Evolutionary conservation across 1,139 yeast species (phyloP).

Genomic region (Magnusiomyces paraingens): DNA sequence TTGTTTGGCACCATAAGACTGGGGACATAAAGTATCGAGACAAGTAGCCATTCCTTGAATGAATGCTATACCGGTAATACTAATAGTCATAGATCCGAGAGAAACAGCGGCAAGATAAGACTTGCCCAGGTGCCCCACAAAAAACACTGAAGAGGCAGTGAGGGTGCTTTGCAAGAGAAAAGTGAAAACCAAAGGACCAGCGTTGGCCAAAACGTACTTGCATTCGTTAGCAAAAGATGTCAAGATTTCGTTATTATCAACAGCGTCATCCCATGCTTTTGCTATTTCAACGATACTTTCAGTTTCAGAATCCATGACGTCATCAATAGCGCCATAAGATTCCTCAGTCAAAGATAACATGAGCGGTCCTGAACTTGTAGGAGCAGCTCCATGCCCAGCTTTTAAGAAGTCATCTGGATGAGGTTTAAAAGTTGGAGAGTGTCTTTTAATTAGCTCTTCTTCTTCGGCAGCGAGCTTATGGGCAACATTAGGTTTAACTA

Average conservation of each 20-base stretch:
- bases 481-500: slow-evolving; percentile 1
- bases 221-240: slow-evolving; percentile 42
- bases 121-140: slow-evolving; percentile 73
- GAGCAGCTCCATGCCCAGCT: too few relatives aligned
- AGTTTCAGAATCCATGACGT: too few relatives aligned
- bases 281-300: slow-evolving; percentile 15
- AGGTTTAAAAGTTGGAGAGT: neutral
- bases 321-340: too few relatives aligned
- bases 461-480: slow-evolving; percentile 1
- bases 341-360: too few relatives aligned
- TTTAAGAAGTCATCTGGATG: too few relatives aligned
- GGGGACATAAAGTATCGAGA: slow-evolving; percentile 74
- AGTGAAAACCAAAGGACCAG: slow-evolving; percentile 31
- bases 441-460: neutral
- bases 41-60: slow-evolving; percentile 84
- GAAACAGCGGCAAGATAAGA: slow-evolving; percentile 70
- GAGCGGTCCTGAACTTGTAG: too few relatives aligned
- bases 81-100: slow-evolving; percentile 78
- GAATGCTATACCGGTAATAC: slow-evolving; percentile 66
- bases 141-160: slow-evolving; percentile 38
- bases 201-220: slow-evolving; percentile 24
- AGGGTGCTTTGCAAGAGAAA: neutral
- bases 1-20: slow-evolving; percentile 48
- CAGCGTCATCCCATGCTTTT: slow-evolving; percentile 33
- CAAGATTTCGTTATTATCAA: slow-evolving; percentile 38